Evolutionary conservation across 2,329 filamentous ascomycete species (phyloP).

Genomic region (Exophiala spinifera): DNA sequence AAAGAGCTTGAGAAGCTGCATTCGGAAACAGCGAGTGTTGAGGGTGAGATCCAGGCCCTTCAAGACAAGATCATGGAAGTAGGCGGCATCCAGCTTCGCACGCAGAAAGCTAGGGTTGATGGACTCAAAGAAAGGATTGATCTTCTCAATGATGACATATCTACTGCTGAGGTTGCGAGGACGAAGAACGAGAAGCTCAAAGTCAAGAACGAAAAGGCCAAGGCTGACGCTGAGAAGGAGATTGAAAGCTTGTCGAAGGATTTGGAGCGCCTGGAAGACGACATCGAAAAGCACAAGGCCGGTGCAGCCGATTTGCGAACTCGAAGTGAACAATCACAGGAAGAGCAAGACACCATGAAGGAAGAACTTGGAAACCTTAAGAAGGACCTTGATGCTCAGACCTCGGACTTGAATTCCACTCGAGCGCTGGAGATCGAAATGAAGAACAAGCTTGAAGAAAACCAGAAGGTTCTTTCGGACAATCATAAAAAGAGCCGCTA

Average conservation of each 20-base stretch:
- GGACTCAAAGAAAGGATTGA: slow-evolving; percentile 81
- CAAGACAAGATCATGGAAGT: slow-evolving; percentile 99
- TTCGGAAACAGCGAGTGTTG: slow-evolving; percentile 80
- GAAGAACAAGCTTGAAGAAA: slow-evolving; percentile 96
- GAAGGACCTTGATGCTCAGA: slow-evolving; percentile 80
- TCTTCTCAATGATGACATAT: slow-evolving; percentile 75
- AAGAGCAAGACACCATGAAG: slow-evolving; percentile 71
- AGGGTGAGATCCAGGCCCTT: slow-evolving; percentile 86
- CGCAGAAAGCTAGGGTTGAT: slow-evolving; percentile 88
- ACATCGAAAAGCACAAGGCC: slow-evolving; percentile 72
- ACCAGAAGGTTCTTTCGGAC: slow-evolving; percentile 81
- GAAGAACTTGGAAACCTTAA: slow-evolving; percentile 77
- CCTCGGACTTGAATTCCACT: slow-evolving; percentile 79
- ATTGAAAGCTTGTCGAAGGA: slow-evolving; percentile 69
- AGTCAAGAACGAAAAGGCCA: slow-evolving; percentile 79
- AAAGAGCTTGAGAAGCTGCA: slow-evolving; percentile 77
- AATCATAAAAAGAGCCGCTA: slow-evolving; percentile 80
- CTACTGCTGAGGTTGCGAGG: slow-evolving; percentile 79
- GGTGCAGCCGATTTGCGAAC: slow-evolving; percentile 70
- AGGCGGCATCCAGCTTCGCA: slow-evolving; percentile 85
- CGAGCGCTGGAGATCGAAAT: slow-evolving; percentile 93
- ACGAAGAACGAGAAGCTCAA: slow-evolving; percentile 93
- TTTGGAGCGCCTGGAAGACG: slow-evolving; percentile 71
- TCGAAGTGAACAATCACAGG: slow-evolving; percentile 77
- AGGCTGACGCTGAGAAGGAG: slow-evolving; percentile 74